Evolutionary conservation across 352 stramenopile genomes (phyloP), one percentile per base, ranked within the genome.

Genomic region (Phytophthora citrophthora): DNA sequence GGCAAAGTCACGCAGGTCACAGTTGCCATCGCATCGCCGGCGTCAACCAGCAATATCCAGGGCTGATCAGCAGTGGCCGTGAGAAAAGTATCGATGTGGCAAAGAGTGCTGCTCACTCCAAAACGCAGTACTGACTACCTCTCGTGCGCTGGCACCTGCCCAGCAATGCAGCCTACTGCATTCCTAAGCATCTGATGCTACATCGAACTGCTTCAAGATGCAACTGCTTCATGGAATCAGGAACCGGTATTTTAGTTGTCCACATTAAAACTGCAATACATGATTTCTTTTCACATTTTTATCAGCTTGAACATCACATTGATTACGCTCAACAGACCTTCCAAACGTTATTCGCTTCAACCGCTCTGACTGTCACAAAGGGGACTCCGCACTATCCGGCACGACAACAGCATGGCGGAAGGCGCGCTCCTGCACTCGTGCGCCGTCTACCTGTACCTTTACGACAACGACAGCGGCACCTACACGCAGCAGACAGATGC

Each of bases 371-470:
- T 41, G 36, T 41, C 36, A 41, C n/a, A 41, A 41, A 13, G 36
- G 36, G 36, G 36, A 39, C 29, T 56, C 18, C 23, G 31, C 51
- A 58, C 18, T 40, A 44, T 44, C 9, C 51, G 26, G 10, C 44
- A 38, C 40, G 12, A 58, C 26, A 6, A 23, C 13, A 70, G 1
- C 32, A 88, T 86, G 79, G 54, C 71, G 32, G 70, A 78, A 23
- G 40, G 18, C 67, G 63, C 68, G 59, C 69, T 94, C 29, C 73
- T 93, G 61, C 79, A 91, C 72, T 86, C 82, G 48, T 77, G 76
- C 49, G 73, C 78, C 24, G 81, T 93, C 29, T 94, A 94, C 56
- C 68, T 91, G 36, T 91, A 91, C 60, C 51, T 72, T 13, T 91
- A 89, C 55, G 81, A 94, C 57, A 53, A 74, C 15, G 45, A 65